Base-by-base conservation (phyloP, 805 yeast genomes). In the Saturnispora besseyi region DNA sequence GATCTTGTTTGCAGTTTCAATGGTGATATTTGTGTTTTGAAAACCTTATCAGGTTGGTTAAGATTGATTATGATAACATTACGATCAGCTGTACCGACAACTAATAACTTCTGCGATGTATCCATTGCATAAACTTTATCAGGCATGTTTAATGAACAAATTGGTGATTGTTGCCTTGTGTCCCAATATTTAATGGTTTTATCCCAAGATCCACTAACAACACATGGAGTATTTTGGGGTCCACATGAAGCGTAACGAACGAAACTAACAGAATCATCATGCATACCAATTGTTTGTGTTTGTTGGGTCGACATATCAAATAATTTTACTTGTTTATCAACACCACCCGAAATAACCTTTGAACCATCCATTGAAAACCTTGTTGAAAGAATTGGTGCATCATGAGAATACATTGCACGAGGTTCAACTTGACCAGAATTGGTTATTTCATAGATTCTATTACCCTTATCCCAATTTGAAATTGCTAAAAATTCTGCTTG, bases 121-220 rank as follows among this genome's bases (percentile, higher is more conserved):
- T 90, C 96, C 95, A 91, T 84, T 11, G 89, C 72, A 68, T 89
- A 91, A 0, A 87, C 96, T 48, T 96, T 73, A 57, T 93, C 98
- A 0, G 98, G 96, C 64, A 93, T 71, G 59, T 78, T 77, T 38
- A 93, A 70, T 3, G 95, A 85, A 18, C 89, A 78, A 21, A 91
- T 76, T 15, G 98, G 93, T 58, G 78, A 82, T 42, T 83, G 85
- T 56, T 82, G 81, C 62, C 97, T 81, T 69, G 86, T 74, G 68
- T 93, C 98, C 99, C 99, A 91, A 67, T 93, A 93, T 63, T 79
- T 82, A 55, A 93, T 69, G 1, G 97, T 88, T 68, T 88, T 89
- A 68, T 93, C 99, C 97, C 97, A 93, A 6, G 96, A 87, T 7
- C 96, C 96, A 41, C 90, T 79, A 3, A 89, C 97, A 28, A 91